A percentile compares a stretch with the other conserved stretches of the same genome.
Evolutionary conservation across 345 rosid species (phyloP).

Genomic region (Rhodamnia rubescens): DNA sequence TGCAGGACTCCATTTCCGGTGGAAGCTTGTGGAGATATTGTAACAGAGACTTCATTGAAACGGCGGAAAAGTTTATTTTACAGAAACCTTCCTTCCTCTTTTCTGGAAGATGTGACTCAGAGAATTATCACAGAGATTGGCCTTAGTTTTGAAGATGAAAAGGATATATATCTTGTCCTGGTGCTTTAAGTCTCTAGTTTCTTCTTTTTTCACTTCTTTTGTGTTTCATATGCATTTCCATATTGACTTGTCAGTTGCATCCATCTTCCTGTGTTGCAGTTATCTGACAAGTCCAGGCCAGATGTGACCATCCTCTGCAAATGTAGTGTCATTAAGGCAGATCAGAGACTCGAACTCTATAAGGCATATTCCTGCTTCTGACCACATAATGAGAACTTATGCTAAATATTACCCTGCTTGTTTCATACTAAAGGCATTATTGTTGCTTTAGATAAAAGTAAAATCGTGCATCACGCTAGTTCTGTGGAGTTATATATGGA

Average conservation of each 20-base stretch:
- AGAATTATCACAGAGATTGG: slow-evolving; percentile 25
- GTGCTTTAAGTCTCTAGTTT: slow-evolving; percentile 13
- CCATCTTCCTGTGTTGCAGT: not conserved
- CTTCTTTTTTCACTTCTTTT: not conserved
- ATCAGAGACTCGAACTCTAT: slow-evolving; percentile 33
- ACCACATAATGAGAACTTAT: not conserved
- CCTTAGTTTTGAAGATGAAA: slow-evolving; percentile 17
- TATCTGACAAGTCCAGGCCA: not conserved
- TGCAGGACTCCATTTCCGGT: slow-evolving; percentile 16
- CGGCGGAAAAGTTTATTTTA: slow-evolving; percentile 16
- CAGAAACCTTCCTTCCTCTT: slow-evolving; percentile 29
- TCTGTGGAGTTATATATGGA: not conserved
- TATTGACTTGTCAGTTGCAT: not conserved
- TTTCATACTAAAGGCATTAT: too few species aligned
- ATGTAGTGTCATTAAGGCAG: slow-evolving; percentile 25
- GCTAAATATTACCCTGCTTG: too few species aligned
- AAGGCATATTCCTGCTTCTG: slow-evolving; percentile 23
- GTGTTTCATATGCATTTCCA: too few species aligned
- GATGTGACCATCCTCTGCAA: slow-evolving; percentile 28
- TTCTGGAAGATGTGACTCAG: slow-evolving; percentile 17
- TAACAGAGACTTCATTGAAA: slow-evolving; percentile 14
- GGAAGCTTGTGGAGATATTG: slow-evolving; percentile 3
- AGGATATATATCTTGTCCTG: slow-evolving; percentile 45
- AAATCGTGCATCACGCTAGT: not conserved
- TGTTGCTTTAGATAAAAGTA: too few species aligned